Evolutionary conservation across 306 rosid species (phyloP), one percentile per base, ranked within the genome.

Genomic region (Acacia crassicarpa): DNA sequence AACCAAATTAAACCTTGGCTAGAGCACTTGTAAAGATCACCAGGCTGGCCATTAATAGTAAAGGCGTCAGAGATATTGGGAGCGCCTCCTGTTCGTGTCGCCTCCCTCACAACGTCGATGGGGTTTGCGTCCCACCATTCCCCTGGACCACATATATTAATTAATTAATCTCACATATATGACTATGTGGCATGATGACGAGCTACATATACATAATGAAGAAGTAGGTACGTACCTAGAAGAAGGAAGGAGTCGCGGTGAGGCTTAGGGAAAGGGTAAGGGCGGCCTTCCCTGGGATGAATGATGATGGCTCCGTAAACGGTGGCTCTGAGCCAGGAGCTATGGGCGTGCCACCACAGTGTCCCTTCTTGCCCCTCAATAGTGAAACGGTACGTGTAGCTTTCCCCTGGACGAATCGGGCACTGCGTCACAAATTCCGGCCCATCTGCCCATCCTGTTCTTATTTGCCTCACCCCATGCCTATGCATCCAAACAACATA

Each of bases 81-180:
- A 77, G 93, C 91, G 14, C 65, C 94, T 58, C 99, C 99, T 0
- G 97, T 92, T 71, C 91, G 58, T 7, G 86, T 86, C 25, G 99
- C 87, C 77, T 95, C 48, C 12, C 86, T 90, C 75, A 92, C 58
- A 25, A 95, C 97, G 75, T 91, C 91, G 2, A 95, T 78, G 16
- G 99, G 99, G 81, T 95, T 91, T 40, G 90, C 85, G 65, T 95
- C 89, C 99, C 99, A 95, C 99, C 98, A 93, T 89, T 95, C 99
- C 65, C 99, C 98, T 91, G 25, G 83, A 86, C 76, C 41, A 35
- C 9, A 19, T 23, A 62, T 62, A 61, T 9, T 40, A 19, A 41
- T 78, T 35, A 35, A 45, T 46, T 46, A 46, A 2, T 65, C 23
- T 46, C 65, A 70, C 53, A 45, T 10, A 45, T 13, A 45, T 35